phyloP scores from a whole-genome alignment of 495 filamentous ascomycete species.

The Penicillium diatomitis region DNA sequence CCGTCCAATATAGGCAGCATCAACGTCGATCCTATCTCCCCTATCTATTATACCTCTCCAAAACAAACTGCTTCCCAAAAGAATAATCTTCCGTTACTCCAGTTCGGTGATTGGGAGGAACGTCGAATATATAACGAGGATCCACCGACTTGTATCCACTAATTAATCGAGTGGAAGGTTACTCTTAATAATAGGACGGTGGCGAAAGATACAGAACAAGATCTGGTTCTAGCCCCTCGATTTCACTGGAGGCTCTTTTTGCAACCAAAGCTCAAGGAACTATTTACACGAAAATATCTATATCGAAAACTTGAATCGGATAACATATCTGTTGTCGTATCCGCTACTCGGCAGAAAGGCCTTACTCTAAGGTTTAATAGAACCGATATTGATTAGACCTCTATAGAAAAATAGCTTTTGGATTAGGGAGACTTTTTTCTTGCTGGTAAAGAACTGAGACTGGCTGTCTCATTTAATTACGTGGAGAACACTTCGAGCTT shows the following conservation, averaged over 20 bases:
- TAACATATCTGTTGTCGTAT: slow-evolving; percentile 10
- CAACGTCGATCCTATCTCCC: slow-evolving; percentile 1
- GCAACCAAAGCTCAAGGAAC: slow-evolving; percentile 5
- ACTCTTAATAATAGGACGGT: slow-evolving; percentile 24
- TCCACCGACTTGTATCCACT: slow-evolving; percentile 1
- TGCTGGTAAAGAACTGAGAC: slow-evolving; percentile 12
- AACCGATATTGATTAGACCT: slow-evolving; percentile 8
- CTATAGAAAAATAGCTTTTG: slow-evolving; percentile 8
- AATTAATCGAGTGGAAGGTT: slow-evolving; percentile 13
- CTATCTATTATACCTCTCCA: slow-evolving; percentile 1
- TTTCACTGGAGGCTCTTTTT: slow-evolving; percentile 8
- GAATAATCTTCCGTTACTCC: slow-evolving; percentile 8
- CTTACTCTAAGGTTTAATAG: slow-evolving; percentile 6
- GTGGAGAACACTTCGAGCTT: slow-evolving; percentile 1
- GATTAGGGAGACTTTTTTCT: slow-evolving; percentile 9
- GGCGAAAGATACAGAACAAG: slow-evolving; percentile 26
- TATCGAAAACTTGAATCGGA: slow-evolving; percentile 9
- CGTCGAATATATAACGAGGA: neutral
- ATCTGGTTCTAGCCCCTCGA: slow-evolving; percentile 20
- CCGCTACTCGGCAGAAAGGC: slow-evolving; percentile 3
- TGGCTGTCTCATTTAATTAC: slow-evolving; percentile 7
- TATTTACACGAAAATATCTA: slow-evolving; percentile 6
- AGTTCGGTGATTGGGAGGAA: slow-evolving; percentile 3
- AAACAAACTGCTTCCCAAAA: slow-evolving; percentile 2
- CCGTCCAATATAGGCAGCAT: neutral